Conservation (phyloP, 805 yeast genomes). For the Grigorovia yakushimaensis region DNA sequence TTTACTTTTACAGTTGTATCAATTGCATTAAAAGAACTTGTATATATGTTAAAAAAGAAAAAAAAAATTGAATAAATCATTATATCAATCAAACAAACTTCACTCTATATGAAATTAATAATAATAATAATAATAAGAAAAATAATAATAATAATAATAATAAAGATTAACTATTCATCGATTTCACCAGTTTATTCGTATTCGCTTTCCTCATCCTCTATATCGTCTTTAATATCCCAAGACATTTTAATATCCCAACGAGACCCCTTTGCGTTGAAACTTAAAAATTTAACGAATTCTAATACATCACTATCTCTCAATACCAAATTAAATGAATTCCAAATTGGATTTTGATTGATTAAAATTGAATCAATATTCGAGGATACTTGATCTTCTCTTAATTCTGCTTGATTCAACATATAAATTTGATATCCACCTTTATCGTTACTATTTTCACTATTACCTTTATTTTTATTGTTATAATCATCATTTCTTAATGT, state of each 20-base stretch:
- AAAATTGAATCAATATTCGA: slow-evolving; percentile 69
- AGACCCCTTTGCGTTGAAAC: slow-evolving; percentile 78
- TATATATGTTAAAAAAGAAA: background rate
- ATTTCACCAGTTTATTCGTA: slow-evolving; percentile 3
- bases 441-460: background rate
- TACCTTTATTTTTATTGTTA: slow-evolving; percentile 45
- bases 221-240: slow-evolving; percentile 56
- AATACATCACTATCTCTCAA: slow-evolving; percentile 78
- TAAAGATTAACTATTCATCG: background rate
- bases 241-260: slow-evolving; percentile 83
- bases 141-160: background rate
- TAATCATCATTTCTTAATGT: slow-evolving; percentile 83
- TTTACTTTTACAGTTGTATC: background rate
- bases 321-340: slow-evolving; percentile 73
- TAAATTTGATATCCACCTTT: slow-evolving; percentile 88
- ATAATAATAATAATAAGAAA: background rate
- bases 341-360: slow-evolving; percentile 67
- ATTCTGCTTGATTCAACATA: slow-evolving; percentile 51
- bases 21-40: background rate
- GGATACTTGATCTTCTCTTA: slow-evolving; percentile 67
- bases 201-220: slow-evolving; percentile 13
- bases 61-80: too few species aligned
- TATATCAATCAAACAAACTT: background rate
- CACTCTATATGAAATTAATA: background rate
- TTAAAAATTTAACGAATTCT: slow-evolving; percentile 86